Evolutionary conservation across 331 rosid species (phyloP), one percentile per base, ranked within the genome.

Genomic region (Acacia pycnantha): DNA sequence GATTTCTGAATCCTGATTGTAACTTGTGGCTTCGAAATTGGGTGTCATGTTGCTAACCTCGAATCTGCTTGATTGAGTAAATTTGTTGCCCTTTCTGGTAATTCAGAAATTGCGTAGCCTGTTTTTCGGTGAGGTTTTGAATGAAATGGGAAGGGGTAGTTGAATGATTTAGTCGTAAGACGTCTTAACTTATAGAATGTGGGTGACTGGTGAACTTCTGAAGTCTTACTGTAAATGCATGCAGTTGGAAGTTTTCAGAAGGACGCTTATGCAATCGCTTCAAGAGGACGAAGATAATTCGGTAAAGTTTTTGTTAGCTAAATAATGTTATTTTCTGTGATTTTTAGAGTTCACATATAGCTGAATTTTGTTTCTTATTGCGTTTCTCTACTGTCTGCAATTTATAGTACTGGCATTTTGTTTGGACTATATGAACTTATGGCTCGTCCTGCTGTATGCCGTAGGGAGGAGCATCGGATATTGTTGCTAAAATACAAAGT

Each of bases 171-270:
- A 43, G 53, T 75, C 41, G n/a, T 29, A 1, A 27, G 46, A 22
- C 64, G 47, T 74, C 46, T 41, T 73, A 41, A 8, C 21, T 0
- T 26, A 4, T 18, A 70, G 46, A 77, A 56, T 76, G 67, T 62
- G 65, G 66, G 72, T 70, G 22, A 24, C 69, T 35, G 47, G 78
- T 69, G 40, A 70, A 58, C 35, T 79, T 1, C 51, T 66, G 56
- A 4, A 4, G 26, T 41, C 12, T 83, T 58, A 46, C 24, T 86
- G 71, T 67, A 70, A 76, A 56, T 74, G 65, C 33, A 47, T 81
- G 87, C 88, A 96, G 99, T 85, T 96, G 95, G 97, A 93, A 87
- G 94, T 90, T 77, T 96, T 96, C 85, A 89, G 92, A 76, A 96
- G 85, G 90, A 88, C 97, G 70, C 99, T 93, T 67, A 90, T 96